A percentile compares a stretch with the other conserved stretches of the same genome.
phyloP scores from a whole-genome alignment of 2,329 filamentous ascomycete genomes.

The Colletotrichum shisoi region DNA sequence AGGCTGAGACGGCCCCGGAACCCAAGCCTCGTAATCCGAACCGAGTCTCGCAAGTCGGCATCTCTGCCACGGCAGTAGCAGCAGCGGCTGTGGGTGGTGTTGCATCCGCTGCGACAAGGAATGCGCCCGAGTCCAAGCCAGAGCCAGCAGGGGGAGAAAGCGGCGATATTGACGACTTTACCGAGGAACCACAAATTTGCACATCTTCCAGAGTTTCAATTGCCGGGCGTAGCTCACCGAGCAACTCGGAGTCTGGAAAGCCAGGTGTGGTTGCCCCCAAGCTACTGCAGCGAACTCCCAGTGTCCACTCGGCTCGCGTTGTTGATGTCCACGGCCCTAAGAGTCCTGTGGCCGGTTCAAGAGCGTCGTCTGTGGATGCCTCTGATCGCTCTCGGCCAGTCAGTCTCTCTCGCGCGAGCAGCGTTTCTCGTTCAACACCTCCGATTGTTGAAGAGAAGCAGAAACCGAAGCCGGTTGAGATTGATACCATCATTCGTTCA shows the following conservation, averaged over 20 bases:
- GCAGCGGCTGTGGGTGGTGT: constrained; percentile 17
- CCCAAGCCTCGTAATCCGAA: constrained; percentile 37
- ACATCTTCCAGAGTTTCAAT: constrained; percentile 66
- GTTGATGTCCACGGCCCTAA: constrained; percentile 64
- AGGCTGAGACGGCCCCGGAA: constrained; percentile 24
- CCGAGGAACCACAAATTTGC: constrained; percentile 64
- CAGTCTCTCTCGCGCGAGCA: constrained; percentile 53
- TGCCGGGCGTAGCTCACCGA: constrained; percentile 59
- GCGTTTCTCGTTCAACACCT: constrained; percentile 49
- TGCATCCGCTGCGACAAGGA: constrained; percentile 3
- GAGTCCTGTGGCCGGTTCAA: constrained; percentile 59
- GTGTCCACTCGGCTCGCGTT: constrained; percentile 64
- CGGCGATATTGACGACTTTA: constrained; percentile 58
- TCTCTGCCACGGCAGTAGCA: constrained; percentile 12
- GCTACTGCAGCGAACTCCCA: constrained; percentile 55
- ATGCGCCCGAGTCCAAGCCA: not conserved
- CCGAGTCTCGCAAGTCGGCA: constrained; percentile 25
- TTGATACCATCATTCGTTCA: constrained; percentile 36
- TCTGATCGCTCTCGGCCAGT: constrained; percentile 53
- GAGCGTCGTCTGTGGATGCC: constrained; percentile 57
- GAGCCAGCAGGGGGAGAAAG: constrained; percentile 53
- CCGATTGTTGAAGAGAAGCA: constrained; percentile 53
- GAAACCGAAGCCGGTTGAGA: constrained; percentile 42
- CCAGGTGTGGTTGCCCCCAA: constrained; percentile 50
- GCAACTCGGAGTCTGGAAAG: constrained; percentile 57